phyloP scores from a whole-genome alignment of 306 rosid species.

The Calophaca sinica region DNA sequence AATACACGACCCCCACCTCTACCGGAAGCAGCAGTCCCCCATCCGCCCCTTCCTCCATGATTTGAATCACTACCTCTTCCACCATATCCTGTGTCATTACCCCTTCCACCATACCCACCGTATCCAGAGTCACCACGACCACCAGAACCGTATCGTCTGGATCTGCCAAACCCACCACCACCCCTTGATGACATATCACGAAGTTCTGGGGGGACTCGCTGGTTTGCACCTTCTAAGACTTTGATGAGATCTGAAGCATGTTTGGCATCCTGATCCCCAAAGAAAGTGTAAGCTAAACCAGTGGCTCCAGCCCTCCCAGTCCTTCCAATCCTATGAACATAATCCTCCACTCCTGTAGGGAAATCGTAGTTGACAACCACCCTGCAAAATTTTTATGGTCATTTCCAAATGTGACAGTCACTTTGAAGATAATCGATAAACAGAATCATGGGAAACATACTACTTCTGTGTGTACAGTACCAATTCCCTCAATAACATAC shows the following conservation, averaged over 20 bases:
- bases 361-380: constrained; percentile 96
- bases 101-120: constrained; percentile 64
- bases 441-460: constrained; percentile 2
- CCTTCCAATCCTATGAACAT: constrained; percentile 99
- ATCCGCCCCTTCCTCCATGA: constrained; percentile 72
- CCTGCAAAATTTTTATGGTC: constrained; percentile 55
- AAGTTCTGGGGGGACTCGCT: constrained; percentile 81
- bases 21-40: constrained; percentile 59
- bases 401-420: not conserved
- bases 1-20: constrained; percentile 71
- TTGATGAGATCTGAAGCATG: constrained; percentile 92
- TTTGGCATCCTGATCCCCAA: constrained; percentile 94
- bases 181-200: constrained; percentile 88
- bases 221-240: constrained; percentile 97
- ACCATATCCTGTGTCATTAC: constrained; percentile 52
- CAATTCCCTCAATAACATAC: not conserved
- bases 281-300: constrained; percentile 90
- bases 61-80: constrained; percentile 58
- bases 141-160: constrained; percentile 86
- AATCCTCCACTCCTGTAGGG: constrained; percentile 99
- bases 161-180: constrained; percentile 89
- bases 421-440: not conserved
- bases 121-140: constrained; percentile 67
- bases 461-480: not conserved
- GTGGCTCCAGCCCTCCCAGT: constrained; percentile 99